Base-by-base conservation (phyloP, 75 land plant species). In the Cunninghamia lanceolata region DNA sequence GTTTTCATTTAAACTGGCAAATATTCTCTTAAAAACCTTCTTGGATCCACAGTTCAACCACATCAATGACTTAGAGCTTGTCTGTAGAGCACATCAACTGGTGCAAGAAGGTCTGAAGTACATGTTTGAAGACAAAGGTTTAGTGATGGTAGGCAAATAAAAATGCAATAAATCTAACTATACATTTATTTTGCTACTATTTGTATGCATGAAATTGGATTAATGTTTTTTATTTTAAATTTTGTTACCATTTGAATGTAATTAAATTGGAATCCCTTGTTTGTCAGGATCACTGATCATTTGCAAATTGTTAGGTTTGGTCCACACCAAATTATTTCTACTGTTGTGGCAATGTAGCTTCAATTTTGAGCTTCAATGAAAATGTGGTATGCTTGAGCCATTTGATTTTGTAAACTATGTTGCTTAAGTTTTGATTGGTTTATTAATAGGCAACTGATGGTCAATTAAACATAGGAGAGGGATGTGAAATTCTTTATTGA, bases 291-390 rank as follows among this genome's bases (percentile, higher is more conserved):
- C 30, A 46, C 30, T 47, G 21, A 82, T 34, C 21, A n/a, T 1
- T 46, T 21, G 15, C 43, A 30, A 2, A 21, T 6, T 42, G 85
- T 47, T 86, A 95, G 96, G 99, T 98, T 13, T 98, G 99, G 99
- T 98, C 99, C 83, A 98, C 99, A 56, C 99, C 99, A 63, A 98
- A 98, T 91, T 98, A 98, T 80, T 98, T 98, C 91, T 98, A 98
- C 82, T 54, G n/a, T n/a, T n/a, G n/a, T n/a, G n/a, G n/a, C n/a
- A n/a, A n/a, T n/a, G n/a, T n/a, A n/a, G n/a, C n/a, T n/a, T n/a
- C n/a, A n/a, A n/a, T n/a, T n/a, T n/a, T n/a, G n/a, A n/a, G n/a
- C n/a, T n/a, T n/a, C n/a, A n/a, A n/a, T n/a, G n/a, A n/a, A n/a
- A n/a, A n/a, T n/a, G n/a, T n/a, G n/a, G n/a, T n/a, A n/a, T n/a